Conservation (phyloP, 2,329 filamentous ascomycete genomes). For the Cordyceps militaris region DNA sequence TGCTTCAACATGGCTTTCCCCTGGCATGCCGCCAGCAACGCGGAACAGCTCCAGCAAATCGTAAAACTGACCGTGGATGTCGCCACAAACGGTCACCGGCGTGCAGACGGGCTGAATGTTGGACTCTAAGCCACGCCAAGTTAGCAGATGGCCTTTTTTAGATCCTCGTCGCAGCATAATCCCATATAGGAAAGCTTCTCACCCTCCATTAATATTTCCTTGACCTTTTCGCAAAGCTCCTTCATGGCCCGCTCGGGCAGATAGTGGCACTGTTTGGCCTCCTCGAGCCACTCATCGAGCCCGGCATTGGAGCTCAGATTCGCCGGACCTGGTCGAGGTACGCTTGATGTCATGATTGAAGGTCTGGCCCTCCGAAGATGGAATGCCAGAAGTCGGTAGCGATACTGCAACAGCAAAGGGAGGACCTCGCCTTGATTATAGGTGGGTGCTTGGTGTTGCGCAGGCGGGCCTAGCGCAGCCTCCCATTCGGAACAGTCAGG, state of each 20-base stretch:
- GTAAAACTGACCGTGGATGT: slow-evolving; percentile 98
- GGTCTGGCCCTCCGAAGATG: slow-evolving; percentile 21
- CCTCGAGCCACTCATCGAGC: slow-evolving; percentile 91
- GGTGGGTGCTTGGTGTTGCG: slow-evolving; percentile 8
- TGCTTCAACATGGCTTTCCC: slow-evolving; percentile 63
- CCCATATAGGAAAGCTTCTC: slow-evolving; percentile 11
- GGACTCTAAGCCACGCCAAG: slow-evolving; percentile 56
- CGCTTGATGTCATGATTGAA: slow-evolving; percentile 35
- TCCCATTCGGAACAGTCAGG: background rate
- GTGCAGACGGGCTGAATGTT: slow-evolving; percentile 98
- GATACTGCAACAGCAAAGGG: slow-evolving; percentile 7
- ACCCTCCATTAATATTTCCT: slow-evolving; percentile 99
- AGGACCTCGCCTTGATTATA: slow-evolving; percentile 9
- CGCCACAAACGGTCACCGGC: slow-evolving; percentile 93
- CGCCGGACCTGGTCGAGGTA: slow-evolving; percentile 87
- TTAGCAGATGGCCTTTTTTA: background rate
- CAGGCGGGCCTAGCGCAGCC: slow-evolving; percentile 6
- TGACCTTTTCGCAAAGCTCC: slow-evolving; percentile 96
- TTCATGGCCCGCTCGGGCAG: slow-evolving; percentile 97
- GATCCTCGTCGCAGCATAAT: background rate
- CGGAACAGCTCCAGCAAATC: slow-evolving; percentile 95
- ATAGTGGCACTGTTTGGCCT: slow-evolving; percentile 96
- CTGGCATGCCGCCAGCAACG: slow-evolving; percentile 93
- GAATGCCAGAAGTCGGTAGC: slow-evolving; percentile 11
- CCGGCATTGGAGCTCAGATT: slow-evolving; percentile 76